These are phyloP conservation scores for Marasmius sp. DNA, from an alignment of 1,284 basidiomycete genomes.

Conservation along the genomic window DNA sequence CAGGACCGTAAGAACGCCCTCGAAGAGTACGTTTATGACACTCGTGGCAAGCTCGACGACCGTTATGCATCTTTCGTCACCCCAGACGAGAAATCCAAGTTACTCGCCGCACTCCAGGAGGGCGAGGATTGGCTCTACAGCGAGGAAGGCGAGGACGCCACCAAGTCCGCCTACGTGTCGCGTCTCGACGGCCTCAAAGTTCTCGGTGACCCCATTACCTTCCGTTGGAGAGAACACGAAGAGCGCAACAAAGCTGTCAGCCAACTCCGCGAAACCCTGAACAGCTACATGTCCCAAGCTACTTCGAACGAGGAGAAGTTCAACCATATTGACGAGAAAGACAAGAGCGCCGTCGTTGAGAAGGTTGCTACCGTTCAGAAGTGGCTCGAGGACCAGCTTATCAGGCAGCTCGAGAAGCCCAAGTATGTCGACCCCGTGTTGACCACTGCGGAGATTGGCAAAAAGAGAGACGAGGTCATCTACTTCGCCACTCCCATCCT, in stretches of 20 bases:
- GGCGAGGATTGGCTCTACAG: conserved; percentile 95
- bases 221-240: conserved; percentile 80
- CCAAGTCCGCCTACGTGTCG: conserved; percentile 85
- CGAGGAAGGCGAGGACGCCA: conserved; percentile 93
- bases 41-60: conserved; percentile 86
- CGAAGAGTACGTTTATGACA: conserved; percentile 97
- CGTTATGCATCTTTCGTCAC: conserved; percentile 77
- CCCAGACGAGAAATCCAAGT: conserved; percentile 72
- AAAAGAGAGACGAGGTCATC: conserved; percentile 87
- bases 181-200: conserved; percentile 80
- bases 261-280: conserved; percentile 81
- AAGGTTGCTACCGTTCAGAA: conserved; percentile 81
- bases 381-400: conserved; percentile 91
- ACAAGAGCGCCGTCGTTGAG: conserved; percentile 82
- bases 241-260: conserved; percentile 73
- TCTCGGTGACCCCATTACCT: conserved; percentile 81
- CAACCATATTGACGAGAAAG: conserved; percentile 85
- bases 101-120: conserved; percentile 67
- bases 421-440: conserved; percentile 87
- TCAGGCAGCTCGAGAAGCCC: conserved; percentile 79
- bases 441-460: conserved; percentile 76
- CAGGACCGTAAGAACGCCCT: conserved; percentile 95
- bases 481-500: conserved; percentile 85
- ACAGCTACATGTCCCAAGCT: conserved; percentile 80
- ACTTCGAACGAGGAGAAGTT: conserved; percentile 82